These are phyloP conservation scores for Agrocybe praecox DNA, from an alignment of 768 basidiomycete species.

Conservation along the genomic window DNA sequence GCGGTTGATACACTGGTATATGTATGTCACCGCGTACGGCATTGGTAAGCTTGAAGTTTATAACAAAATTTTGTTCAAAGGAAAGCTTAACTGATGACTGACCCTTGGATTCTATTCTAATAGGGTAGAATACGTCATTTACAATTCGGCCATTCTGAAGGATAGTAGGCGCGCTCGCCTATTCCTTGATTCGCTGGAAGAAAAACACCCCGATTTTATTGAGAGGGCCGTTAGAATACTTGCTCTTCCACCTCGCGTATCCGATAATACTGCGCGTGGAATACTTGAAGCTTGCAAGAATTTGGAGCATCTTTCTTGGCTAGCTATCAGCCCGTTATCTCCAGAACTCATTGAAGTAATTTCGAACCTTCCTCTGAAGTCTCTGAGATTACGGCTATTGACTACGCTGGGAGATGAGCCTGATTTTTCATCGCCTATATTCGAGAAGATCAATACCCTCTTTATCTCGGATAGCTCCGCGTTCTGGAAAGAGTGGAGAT, in stretches of 20 bases:
- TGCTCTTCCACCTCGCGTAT: slow-evolving; percentile 9
- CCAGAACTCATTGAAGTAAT: slow-evolving; percentile 3
- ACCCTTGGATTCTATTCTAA: too few relatives aligned
- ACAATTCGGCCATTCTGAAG: slow-evolving; percentile 7
- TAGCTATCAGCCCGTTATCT: slow-evolving; percentile 2
- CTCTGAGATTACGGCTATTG: slow-evolving; percentile 8
- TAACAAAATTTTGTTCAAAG: background rate
- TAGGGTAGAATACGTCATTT: slow-evolving; percentile 15
- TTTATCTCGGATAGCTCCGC: slow-evolving; percentile 8
- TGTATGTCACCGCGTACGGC: slow-evolving; percentile 9
- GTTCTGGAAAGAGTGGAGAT: slow-evolving; percentile 11
- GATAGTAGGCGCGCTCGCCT: slow-evolving; percentile 8
- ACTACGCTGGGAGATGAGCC: slow-evolving; percentile 5
- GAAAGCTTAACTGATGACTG: background rate
- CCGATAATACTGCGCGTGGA: slow-evolving; percentile 4
- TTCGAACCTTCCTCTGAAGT: slow-evolving; percentile 3
- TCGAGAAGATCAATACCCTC: slow-evolving; percentile 2
- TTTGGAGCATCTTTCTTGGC: slow-evolving; percentile 12
- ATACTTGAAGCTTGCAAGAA: slow-evolving; percentile 9
- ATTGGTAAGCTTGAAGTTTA: slow-evolving; percentile 10
- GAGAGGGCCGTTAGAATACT: slow-evolving; percentile 10
- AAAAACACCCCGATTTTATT: slow-evolving; percentile 11
- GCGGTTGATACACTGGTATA: slow-evolving; percentile 8
- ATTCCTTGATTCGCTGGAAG: slow-evolving; percentile 10
- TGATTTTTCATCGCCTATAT: slow-evolving; percentile 9